A percentile compares a stretch with the other conserved stretches of the same genome.
phyloP scores from a whole-genome alignment of 805 yeast species.

The Yarrowia divulgata region DNA sequence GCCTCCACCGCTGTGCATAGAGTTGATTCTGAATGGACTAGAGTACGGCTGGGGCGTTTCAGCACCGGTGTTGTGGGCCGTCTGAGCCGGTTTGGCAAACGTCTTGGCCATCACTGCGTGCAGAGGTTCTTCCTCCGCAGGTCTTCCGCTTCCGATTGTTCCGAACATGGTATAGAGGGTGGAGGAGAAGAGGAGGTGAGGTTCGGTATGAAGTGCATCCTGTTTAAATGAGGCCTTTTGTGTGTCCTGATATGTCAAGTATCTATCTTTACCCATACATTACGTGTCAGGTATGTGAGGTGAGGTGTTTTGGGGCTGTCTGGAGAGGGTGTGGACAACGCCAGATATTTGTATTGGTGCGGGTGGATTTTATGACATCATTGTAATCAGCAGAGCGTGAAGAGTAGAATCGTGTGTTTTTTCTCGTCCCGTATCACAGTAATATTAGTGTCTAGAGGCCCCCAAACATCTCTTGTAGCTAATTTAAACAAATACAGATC shows the following conservation, averaged over 20 bases:
- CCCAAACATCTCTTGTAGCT: too few relatives aligned
- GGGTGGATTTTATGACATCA: too few relatives aligned
- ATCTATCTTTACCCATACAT: not conserved
- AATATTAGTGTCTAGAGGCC: too few relatives aligned
- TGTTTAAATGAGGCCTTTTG: too few relatives aligned
- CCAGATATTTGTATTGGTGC: too few relatives aligned
- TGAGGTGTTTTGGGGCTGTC: not conserved
- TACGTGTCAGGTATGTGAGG: not conserved
- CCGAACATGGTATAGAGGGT: slow-evolving; percentile 3
- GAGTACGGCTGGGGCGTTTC: slow-evolving; percentile 20
- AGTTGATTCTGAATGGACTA: slow-evolving; percentile 10
- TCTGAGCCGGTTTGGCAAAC: slow-evolving; percentile 10
- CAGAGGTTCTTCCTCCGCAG: slow-evolving; percentile 14
- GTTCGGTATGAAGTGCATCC: too few relatives aligned
- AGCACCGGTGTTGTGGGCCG: not conserved
- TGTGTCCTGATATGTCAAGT: not conserved
- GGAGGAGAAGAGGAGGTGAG: too few relatives aligned
- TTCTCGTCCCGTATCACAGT: too few relatives aligned
- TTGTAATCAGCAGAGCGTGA: too few relatives aligned
- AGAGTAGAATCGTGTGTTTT: too few relatives aligned
- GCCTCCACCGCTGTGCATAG: slow-evolving; percentile 26
- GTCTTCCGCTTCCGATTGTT: slow-evolving; percentile 20
- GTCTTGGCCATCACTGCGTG: slow-evolving; percentile 13
- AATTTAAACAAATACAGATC: too few relatives aligned
- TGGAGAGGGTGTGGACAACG: not conserved